Percentiles rank a stretch among this genome's conserved stretches.
Evolutionary conservation across 192 early-diverging fungal genomes (phyloP).

Genomic region (Coemansia sp.): DNA sequence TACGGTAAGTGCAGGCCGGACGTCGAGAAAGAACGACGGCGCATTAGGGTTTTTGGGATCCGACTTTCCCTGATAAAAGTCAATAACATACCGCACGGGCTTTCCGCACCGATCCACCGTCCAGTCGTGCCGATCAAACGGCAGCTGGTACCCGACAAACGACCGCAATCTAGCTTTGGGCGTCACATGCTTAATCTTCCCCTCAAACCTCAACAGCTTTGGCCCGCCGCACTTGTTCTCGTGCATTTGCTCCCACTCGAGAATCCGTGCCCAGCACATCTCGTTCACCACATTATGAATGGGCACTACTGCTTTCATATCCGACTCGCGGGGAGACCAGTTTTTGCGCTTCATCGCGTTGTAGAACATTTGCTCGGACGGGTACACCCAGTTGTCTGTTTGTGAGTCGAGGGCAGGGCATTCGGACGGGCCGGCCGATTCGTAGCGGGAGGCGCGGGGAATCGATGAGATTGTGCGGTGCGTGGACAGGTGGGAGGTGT

Average conservation of each 20-base stretch:
- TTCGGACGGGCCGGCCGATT: slow-evolving; percentile 44
- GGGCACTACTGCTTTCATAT: slow-evolving; percentile 86
- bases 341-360: slow-evolving; percentile 94
- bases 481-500: slow-evolving; percentile 49
- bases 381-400: slow-evolving; percentile 74
- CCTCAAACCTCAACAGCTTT: slow-evolving; percentile 48
- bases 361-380: slow-evolving; percentile 93
- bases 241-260: slow-evolving; percentile 72
- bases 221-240: slow-evolving; percentile 27
- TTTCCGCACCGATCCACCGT: slow-evolving; percentile 87
- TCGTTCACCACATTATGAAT: slow-evolving; percentile 97
- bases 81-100: slow-evolving; percentile 83
- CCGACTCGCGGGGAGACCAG: slow-evolving; percentile 74
- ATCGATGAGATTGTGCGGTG: slow-evolving; percentile 75
- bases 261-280: slow-evolving; percentile 79
- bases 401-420: slow-evolving; percentile 27
- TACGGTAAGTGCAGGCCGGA: slow-evolving; percentile 71
- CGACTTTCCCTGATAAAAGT: slow-evolving; percentile 77
- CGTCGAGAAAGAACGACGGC: slow-evolving; percentile 81
- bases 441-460: slow-evolving; percentile 61
- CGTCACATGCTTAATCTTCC: slow-evolving; percentile 31
- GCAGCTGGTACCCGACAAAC: slow-evolving; percentile 61
- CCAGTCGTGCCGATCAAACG: slow-evolving; percentile 97
- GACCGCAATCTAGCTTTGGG: slow-evolving; percentile 41
- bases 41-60: slow-evolving; percentile 47